A percentile compares a stretch with the other conserved stretches of the same genome.
Evolutionary conservation across 495 filamentous ascomycete species (phyloP).

Genomic region (Cairneyella variabilis): DNA sequence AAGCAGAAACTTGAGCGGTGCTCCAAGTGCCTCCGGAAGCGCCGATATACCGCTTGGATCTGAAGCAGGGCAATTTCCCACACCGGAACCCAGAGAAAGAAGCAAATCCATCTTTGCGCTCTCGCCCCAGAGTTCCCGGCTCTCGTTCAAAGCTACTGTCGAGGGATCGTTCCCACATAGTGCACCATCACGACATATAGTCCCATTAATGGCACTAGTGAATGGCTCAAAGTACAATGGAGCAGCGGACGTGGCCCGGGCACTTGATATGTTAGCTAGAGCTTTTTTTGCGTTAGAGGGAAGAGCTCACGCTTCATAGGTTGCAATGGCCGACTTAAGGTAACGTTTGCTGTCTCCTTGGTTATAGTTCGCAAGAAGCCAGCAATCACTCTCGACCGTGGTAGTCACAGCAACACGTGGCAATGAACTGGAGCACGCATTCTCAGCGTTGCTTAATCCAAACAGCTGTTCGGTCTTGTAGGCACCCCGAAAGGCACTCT

Average conservation of each 20-base stretch:
- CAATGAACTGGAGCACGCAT: too few relatives aligned
- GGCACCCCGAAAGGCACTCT: too few relatives aligned
- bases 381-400: too few relatives aligned
- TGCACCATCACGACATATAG: not conserved
- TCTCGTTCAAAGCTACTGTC: not conserved
- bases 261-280: constrained; percentile 3
- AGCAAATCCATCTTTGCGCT: not conserved
- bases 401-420: too few relatives aligned
- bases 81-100: not conserved
- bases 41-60: not conserved
- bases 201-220: not conserved
- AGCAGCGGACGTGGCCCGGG: not conserved
- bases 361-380: too few relatives aligned
- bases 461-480: too few relatives aligned
- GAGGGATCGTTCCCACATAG: not conserved
- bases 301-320: constrained; percentile 3
- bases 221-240: not conserved
- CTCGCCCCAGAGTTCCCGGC: not conserved
- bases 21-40: not conserved
- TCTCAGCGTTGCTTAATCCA: too few relatives aligned
- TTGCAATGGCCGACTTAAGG: not conserved
- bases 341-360: too few relatives aligned
- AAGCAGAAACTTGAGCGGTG: not conserved
- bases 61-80: not conserved
- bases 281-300: not conserved